These are phyloP conservation scores for Trametes pubescens DNA, from an alignment of 1,284 basidiomycete species.

Conservation along the genomic window DNA sequence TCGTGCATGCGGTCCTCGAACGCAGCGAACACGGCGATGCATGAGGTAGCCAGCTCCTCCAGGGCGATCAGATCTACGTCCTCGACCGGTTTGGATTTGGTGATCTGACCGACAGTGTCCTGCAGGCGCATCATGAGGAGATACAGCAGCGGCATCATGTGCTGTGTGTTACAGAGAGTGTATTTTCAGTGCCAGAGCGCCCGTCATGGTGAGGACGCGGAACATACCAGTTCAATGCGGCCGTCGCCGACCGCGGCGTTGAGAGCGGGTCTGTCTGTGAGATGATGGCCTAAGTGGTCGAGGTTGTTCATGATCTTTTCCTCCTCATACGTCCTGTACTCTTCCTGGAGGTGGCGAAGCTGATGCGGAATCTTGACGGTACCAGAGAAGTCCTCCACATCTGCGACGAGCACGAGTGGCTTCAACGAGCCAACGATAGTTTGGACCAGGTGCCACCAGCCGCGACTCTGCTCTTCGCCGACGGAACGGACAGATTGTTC, in stretches of 20 bases:
- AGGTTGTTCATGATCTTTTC: conserved; percentile 11
- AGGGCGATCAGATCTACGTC: conserved; percentile 6
- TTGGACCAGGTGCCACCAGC: neutral
- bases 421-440: conserved; percentile 17
- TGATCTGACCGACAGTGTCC: neutral
- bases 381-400: conserved; percentile 20
- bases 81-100: neutral
- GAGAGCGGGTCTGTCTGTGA: conserved; percentile 19
- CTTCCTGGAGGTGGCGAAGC: conserved; percentile 25
- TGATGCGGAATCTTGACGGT: conserved; percentile 7
- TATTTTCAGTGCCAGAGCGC: neutral
- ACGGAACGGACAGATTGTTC: neutral
- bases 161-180: conserved; percentile 1
- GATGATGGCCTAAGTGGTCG: conserved; percentile 13
- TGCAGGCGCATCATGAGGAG: conserved; percentile 2
- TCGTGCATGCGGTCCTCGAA: conserved; percentile 29
- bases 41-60: conserved; percentile 24
- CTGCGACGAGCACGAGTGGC: conserved; percentile 25
- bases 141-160: conserved; percentile 27
- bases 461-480: neutral
- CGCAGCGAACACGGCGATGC: conserved; percentile 23
- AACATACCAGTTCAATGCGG: conserved; percentile 27
- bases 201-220: neutral
- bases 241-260: conserved; percentile 9
- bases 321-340: conserved; percentile 12